These are phyloP conservation scores for Westerdykella aurantiaca DNA, from an alignment of 2,329 filamentous ascomycete species.

Conservation along the genomic window DNA sequence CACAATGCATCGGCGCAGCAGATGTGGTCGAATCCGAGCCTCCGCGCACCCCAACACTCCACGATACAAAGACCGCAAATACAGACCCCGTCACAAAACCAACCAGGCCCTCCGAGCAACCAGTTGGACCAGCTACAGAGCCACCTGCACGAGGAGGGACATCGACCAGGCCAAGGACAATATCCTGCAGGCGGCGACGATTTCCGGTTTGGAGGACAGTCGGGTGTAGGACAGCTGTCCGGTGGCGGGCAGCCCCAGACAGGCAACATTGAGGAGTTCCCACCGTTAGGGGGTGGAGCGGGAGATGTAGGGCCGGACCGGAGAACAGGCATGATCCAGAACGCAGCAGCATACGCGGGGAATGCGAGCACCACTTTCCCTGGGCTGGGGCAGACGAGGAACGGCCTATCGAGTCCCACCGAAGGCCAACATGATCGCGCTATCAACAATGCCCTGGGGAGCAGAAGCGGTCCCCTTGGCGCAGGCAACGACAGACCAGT, in stretches of 20 bases:
- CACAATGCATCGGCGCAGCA: slow-evolving; percentile 48
- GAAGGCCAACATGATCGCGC: slow-evolving; percentile 33
- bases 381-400: slow-evolving; percentile 40
- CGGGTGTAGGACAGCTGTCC: slow-evolving; percentile 48
- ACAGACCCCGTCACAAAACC: slow-evolving; percentile 29
- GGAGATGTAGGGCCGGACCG: slow-evolving; percentile 49
- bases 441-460: slow-evolving; percentile 26
- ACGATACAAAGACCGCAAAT: slow-evolving; percentile 50
- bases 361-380: slow-evolving; percentile 37
- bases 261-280: slow-evolving; percentile 56
- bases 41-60: slow-evolving; percentile 49
- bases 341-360: slow-evolving; percentile 41
- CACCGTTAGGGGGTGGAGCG: slow-evolving; percentile 51
- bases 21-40: slow-evolving; percentile 54
- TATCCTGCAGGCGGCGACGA: slow-evolving; percentile 50
- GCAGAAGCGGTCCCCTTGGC: slow-evolving; percentile 12
- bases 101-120: slow-evolving; percentile 36
- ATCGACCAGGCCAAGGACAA: slow-evolving; percentile 40
- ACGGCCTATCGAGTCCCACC: slow-evolving; percentile 38
- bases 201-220: slow-evolving; percentile 53
- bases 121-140: slow-evolving; percentile 39
- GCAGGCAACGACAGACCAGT: slow-evolving; percentile 35
- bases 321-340: slow-evolving; percentile 47
- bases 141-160: slow-evolving; percentile 34
- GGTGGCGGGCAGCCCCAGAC: slow-evolving; percentile 49